These are phyloP conservation scores for Cryptosporidium parvum DNA, from an alignment of 169 alveolate species.

Conservation along the genomic window DNA sequence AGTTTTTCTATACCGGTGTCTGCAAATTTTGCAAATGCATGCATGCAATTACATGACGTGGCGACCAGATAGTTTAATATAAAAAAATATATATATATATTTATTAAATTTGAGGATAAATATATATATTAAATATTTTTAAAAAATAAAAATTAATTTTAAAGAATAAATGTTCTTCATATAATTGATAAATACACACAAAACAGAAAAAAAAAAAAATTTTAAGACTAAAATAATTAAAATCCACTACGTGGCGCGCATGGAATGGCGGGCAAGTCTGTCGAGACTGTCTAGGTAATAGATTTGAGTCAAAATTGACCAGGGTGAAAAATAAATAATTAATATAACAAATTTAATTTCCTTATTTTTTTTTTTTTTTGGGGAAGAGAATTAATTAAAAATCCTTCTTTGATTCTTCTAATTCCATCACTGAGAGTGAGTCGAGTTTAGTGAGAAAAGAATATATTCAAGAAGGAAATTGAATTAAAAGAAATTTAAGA, in stretches of 20 bases:
- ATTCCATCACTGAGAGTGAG: background rate
- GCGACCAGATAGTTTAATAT: background rate
- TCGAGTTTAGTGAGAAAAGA: background rate
- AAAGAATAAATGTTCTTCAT: background rate
- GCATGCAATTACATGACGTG: slow-evolving; percentile 66
- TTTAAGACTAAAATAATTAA: background rate
- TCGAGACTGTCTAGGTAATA: slow-evolving; percentile 57
- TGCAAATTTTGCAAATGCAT: slow-evolving; percentile 44
- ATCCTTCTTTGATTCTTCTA: background rate
- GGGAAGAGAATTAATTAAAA: background rate
- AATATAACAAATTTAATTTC: background rate
- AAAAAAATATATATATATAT: background rate
- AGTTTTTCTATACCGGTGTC: slow-evolving; percentile 61
- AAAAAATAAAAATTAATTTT: background rate
- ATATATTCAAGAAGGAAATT: background rate
- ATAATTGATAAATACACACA: background rate
- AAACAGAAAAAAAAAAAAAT: background rate
- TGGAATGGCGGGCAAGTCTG: background rate
- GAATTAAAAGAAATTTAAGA: background rate
- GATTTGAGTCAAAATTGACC: slow-evolving; percentile 54
- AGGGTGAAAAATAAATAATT: background rate
- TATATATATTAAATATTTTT: background rate
- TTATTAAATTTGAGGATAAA: background rate
- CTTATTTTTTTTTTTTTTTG: background rate
- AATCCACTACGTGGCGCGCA: slow-evolving; percentile 54